Evolutionary conservation across 345 rosid species (phyloP).

Genomic region (Rhodamnia rubescens): DNA sequence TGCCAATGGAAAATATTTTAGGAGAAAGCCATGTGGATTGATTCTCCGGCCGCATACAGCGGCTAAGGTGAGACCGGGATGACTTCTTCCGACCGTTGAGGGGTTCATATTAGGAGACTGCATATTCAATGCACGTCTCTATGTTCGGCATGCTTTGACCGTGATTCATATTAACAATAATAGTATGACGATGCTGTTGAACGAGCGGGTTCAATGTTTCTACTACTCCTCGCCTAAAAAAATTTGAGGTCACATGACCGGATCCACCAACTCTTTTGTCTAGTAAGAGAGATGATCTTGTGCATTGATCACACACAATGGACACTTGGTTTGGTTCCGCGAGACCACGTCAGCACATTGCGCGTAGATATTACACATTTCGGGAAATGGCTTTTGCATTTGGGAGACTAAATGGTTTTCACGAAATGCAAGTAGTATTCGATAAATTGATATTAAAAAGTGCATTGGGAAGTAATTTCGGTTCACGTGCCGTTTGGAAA

Average conservation of each 20-base stretch:
- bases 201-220: background rate
- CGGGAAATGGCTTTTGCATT: too few relatives aligned
- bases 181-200: background rate
- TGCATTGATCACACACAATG: background rate
- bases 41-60: background rate
- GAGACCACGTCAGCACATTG: background rate
- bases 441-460: too few relatives aligned
- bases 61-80: background rate
- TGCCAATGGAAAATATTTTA: background rate
- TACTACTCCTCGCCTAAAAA: background rate
- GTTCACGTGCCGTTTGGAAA: too few relatives aligned
- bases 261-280: background rate
- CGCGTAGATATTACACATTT: background rate
- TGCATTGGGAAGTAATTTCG: too few relatives aligned
- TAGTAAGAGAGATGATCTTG: background rate
- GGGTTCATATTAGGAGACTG: background rate
- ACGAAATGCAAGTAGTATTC: too few relatives aligned
- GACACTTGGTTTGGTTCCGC: background rate
- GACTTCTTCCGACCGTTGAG: background rate
- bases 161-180: too few relatives aligned
- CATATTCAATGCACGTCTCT: background rate
- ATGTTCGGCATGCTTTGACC: background rate
- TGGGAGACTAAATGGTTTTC: too few relatives aligned
- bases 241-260: background rate
- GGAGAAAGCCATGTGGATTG: background rate